Percentiles rank a stretch among this genome's conserved stretches.
phyloP scores from a whole-genome alignment of 75 land plant species.

The Sequoia sempervirens region DNA sequence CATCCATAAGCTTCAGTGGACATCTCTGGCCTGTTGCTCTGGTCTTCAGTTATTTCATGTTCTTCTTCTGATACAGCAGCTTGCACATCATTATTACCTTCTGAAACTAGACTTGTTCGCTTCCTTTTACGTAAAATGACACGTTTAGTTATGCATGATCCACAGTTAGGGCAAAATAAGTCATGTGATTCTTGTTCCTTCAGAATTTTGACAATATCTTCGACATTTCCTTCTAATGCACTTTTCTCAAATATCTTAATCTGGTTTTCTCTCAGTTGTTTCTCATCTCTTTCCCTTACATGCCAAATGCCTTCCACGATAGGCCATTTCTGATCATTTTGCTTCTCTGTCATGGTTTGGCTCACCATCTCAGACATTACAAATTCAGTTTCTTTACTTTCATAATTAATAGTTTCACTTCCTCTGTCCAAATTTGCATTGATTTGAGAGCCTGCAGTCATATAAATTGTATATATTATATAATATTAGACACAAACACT shows the following conservation, averaged over 20 bases:
- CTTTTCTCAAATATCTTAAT: neutral
- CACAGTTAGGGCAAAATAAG: conserved; percentile 65
- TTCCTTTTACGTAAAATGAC: conserved; percentile 77
- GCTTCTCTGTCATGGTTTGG: neutral
- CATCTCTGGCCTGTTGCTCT: neutral
- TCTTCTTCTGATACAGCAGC: neutral
- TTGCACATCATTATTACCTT: neutral
- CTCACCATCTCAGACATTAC: conserved; percentile 1
- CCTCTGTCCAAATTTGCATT: neutral
- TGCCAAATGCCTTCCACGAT: neutral
- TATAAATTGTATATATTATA: neutral
- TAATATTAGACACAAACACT: neutral
- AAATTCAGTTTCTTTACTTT: conserved; percentile 6
- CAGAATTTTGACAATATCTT: conserved; percentile 47
- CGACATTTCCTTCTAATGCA: conserved; percentile 8
- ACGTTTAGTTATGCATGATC: conserved; percentile 74
- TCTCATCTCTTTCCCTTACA: neutral
- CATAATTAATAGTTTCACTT: conserved; percentile 1
- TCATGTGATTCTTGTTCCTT: conserved; percentile 73
- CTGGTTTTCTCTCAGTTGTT: neutral
- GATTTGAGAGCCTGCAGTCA: conserved; percentile 7
- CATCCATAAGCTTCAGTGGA: conserved; percentile 53
- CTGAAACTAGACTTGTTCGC: conserved; percentile 16
- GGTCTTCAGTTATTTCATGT: conserved; percentile 1
- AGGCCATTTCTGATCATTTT: neutral